Evolutionary conservation across 352 stramenopile genomes (phyloP), one percentile per base, ranked within the genome.

Genomic region (Phytophthora colocasiae): DNA sequence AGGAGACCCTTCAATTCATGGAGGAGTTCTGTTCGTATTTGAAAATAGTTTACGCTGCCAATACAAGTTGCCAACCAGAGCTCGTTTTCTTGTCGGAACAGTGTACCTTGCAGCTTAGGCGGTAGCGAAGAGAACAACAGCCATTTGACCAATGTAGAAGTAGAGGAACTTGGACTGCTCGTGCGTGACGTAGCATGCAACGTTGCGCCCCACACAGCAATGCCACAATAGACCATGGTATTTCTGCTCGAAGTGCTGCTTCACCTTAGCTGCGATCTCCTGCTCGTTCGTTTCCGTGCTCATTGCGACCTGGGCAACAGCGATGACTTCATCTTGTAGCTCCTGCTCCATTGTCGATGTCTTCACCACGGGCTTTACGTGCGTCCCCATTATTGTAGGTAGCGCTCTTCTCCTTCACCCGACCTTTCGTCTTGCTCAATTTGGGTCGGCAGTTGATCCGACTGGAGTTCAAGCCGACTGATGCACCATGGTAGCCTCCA

Each of bases 61-160:
- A 19, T 31, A 14, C 14, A 43, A 8, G 22, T 14, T 29, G 34
- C 34, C 15, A 50, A 22, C 46, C 34, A 27, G 58, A 58, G 29
- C 50, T 66, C 27, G 22, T 27, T 63, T 27, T 51, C 26, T 38
- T 58, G 47, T 56, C 22, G 17, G 34, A 45, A 15, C 14, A 57
- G 34, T 19, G 19, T 31, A 31, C 27, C 6, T 52, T 44, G 17
- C 9, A 15, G 17, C 32, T 78, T 70, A 93, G 1, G 83, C 86
- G 7, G 85, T 96, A 19, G 87, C 89, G 48, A 98, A 98, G 22
- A 98, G 81, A 54, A 97, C 96, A 47, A 98, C 81, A 26, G 92
- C 95, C 75, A 96, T 96, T 71, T 98, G 95, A 17, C 95, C 95
- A 45, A 98, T 92, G 87, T 98, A 98, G 63, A 98, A 98, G 80